phyloP scores from a whole-genome alignment of 768 basidiomycete genomes.

The Rhizopogon vesiculosus region DNA sequence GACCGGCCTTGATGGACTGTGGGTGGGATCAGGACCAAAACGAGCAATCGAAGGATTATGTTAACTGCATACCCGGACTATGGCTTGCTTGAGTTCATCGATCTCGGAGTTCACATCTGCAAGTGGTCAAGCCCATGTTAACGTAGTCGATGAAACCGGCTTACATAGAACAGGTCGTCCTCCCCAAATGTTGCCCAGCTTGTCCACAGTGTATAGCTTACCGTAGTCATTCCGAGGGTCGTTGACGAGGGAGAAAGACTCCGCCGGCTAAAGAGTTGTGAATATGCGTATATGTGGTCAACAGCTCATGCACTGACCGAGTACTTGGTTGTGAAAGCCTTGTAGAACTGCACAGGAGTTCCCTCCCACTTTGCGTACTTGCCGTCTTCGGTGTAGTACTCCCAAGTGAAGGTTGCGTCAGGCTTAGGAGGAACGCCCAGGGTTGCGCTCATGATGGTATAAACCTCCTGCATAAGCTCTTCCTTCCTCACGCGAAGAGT shows the following conservation, averaged over 20 bases:
- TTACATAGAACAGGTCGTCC: slow-evolving; percentile 80
- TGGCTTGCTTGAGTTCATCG: slow-evolving; percentile 73
- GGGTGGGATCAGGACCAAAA: not conserved
- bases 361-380: slow-evolving; percentile 74
- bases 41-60: not conserved
- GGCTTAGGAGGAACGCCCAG: slow-evolving; percentile 83
- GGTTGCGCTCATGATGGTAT: slow-evolving; percentile 77
- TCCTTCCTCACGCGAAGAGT: slow-evolving; percentile 81
- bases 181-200: slow-evolving; percentile 90
- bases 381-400: slow-evolving; percentile 80
- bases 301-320: slow-evolving; percentile 34
- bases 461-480: slow-evolving; percentile 78
- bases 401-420: slow-evolving; percentile 73
- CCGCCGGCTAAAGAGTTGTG: slow-evolving; percentile 42
- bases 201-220: slow-evolving; percentile 86
- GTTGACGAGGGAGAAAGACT: slow-evolving; percentile 90
- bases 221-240: slow-evolving; percentile 86
- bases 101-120: slow-evolving; percentile 88
- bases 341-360: slow-evolving; percentile 78
- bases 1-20: slow-evolving; percentile 77
- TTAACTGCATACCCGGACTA: slow-evolving; percentile 53
- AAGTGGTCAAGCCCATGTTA: not conserved
- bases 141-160: slow-evolving; percentile 17
- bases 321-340: slow-evolving; percentile 53
- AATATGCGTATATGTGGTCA: slow-evolving; percentile 1